Percentiles rank a stretch among this genome's conserved stretches.
Evolutionary conservation across 2,329 filamentous ascomycete species (phyloP).

Genomic region (Trichoderma polysporum): DNA sequence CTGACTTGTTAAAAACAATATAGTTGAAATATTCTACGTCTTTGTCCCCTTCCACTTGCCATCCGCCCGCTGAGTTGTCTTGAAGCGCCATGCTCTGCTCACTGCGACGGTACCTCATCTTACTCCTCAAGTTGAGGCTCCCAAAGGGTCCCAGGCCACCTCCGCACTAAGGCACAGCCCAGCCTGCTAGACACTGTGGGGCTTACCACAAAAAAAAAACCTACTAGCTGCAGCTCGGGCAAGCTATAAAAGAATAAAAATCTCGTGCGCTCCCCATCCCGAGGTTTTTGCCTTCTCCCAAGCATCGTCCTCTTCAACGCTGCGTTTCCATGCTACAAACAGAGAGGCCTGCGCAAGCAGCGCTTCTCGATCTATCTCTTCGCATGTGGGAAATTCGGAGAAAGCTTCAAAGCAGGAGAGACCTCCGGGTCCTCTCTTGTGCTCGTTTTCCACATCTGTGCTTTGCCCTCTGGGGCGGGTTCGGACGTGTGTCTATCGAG

Average conservation of each 20-base stretch:
- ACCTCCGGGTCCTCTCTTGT: constrained; percentile 25
- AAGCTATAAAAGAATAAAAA: constrained; percentile 8
- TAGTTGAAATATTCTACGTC: too few relatives aligned
- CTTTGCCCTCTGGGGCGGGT: constrained; percentile 5
- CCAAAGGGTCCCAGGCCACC: too few relatives aligned
- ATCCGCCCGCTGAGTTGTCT: too few relatives aligned
- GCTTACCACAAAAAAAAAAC: too few relatives aligned
- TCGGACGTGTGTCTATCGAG: constrained; percentile 30
- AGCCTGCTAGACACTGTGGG: neutral
- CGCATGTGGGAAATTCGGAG: constrained; percentile 99
- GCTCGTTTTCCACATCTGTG: constrained; percentile 26
- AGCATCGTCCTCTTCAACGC: constrained; percentile 86
- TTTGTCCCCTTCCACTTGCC: neutral
- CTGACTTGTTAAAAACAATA: too few relatives aligned
- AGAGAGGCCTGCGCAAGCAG: constrained; percentile 44
- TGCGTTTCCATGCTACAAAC: constrained; percentile 94
- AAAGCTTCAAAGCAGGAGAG: constrained; percentile 65
- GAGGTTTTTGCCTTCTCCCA: constrained; percentile 42
- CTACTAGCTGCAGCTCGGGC: neutral
- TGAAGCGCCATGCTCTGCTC: neutral
- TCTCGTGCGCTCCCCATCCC: neutral
- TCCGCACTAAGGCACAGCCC: neutral
- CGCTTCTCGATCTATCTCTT: constrained; percentile 25
- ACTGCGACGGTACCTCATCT: neutral
- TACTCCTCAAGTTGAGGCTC: neutral